Evolutionary conservation across 768 basidiomycete species (phyloP).

Genomic region (Pluteus cervinus): DNA sequence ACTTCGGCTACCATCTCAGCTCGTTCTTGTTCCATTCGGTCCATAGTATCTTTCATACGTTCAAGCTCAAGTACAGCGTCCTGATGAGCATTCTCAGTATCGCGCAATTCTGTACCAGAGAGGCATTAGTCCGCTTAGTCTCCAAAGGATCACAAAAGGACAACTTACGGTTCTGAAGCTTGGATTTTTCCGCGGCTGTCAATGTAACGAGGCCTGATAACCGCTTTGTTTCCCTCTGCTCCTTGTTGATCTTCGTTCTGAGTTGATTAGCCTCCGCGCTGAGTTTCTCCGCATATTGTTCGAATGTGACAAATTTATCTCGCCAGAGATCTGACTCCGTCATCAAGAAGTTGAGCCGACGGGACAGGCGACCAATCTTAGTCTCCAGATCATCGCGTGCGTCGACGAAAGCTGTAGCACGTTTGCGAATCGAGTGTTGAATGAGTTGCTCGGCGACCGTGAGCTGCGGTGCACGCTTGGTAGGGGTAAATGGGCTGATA

Average conservation of each 20-base stretch:
- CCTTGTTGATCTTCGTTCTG: constrained; percentile 83
- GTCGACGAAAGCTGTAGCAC: constrained; percentile 92
- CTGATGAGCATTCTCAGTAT: constrained; percentile 77
- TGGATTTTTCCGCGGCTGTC: constrained; percentile 72
- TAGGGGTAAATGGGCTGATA: constrained; percentile 69
- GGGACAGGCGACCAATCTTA: constrained; percentile 82
- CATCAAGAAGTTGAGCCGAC: constrained; percentile 87
- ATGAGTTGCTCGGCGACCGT: constrained; percentile 80
- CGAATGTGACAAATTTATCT: constrained; percentile 91
- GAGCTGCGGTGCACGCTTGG: constrained; percentile 65
- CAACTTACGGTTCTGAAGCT: constrained; percentile 70
- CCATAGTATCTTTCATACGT: constrained; percentile 80
- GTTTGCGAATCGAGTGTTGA: constrained; percentile 84
- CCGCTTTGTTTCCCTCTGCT: constrained; percentile 83
- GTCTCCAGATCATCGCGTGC: constrained; percentile 91
- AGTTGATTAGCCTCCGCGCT: constrained; percentile 83
- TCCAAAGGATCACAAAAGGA: too few relatives aligned
- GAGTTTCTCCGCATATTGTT: constrained; percentile 89
- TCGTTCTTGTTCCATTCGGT: constrained; percentile 82
- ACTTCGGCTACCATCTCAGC: constrained; percentile 91
- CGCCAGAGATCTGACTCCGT: constrained; percentile 88
- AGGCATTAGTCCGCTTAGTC: too few relatives aligned
- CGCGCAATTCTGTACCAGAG: constrained; percentile 63
- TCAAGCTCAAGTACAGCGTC: constrained; percentile 79
- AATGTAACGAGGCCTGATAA: constrained; percentile 73